Conservation (phyloP, 164 flowering plant species). For the Tinospora cordifolia region DNA sequence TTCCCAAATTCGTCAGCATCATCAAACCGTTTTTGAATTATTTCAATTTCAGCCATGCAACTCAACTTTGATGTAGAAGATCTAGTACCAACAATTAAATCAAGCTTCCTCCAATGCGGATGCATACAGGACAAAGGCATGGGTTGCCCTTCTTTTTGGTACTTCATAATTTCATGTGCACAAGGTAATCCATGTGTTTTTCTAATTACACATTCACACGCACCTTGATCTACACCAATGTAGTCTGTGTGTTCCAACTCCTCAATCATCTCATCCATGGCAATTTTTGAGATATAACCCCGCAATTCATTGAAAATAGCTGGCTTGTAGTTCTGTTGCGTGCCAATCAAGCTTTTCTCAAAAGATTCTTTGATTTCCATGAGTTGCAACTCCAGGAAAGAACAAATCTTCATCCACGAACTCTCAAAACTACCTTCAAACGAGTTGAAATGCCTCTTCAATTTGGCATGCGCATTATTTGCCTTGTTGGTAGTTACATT, state of each 20-base stretch:
- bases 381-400: neutral
- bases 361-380: neutral
- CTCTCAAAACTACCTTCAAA: neutral
- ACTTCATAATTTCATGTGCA: too few relatives aligned
- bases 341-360: too few relatives aligned
- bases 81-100: neutral
- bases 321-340: too few relatives aligned
- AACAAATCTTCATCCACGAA: neutral
- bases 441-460: slow-evolving; percentile 2
- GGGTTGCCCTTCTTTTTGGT: too few relatives aligned
- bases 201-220: too few relatives aligned
- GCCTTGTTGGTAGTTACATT: neutral
- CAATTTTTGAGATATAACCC: too few relatives aligned
- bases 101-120: neutral
- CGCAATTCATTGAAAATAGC: too few relatives aligned
- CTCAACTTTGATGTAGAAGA: neutral
- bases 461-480: neutral
- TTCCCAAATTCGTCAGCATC: neutral
- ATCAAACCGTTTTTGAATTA: neutral
- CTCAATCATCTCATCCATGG: too few relatives aligned
- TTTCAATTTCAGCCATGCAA: neutral
- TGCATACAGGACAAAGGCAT: too few relatives aligned
- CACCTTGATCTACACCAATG: too few relatives aligned
- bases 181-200: too few relatives aligned
- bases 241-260: too few relatives aligned